Base-by-base conservation (phyloP, 495 filamentous ascomycete genomes). In the Apiosordaria backusii region DNA sequence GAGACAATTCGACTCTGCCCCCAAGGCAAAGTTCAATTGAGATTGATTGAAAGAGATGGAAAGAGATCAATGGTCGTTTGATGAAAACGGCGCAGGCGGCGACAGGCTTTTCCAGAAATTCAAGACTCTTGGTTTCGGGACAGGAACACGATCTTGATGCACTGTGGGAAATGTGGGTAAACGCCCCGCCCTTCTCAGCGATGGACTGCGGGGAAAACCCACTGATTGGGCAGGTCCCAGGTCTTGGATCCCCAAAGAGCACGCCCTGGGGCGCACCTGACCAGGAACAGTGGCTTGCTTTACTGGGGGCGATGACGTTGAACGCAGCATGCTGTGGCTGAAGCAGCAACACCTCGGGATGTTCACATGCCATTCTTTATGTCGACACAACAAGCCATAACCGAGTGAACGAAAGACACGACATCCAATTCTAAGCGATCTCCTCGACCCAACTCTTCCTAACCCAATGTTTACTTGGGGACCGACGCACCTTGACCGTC, bases 301-400 rank as follows among this genome's bases (percentile, higher is more conserved):
- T n/a, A 21, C 24, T 60, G 24, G 26, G 4, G 57, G 9, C 55
- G 57, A 64, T 69, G 63, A 66, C 67, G 63, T 65, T 52, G 35
- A 54, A 13, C 57, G 50, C 23, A 55, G 57, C 16, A 23, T 19
- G n/a, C 60, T 70, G 68, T 70, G 68, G 68, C 68, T 70, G 61
- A 35, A 57, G n/a, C 55, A 59, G 52, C 52, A n/a, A 23, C 52
- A 55, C 63, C 63, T 65, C 64, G 64, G 67, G 64, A 64, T 64
- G 22, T 69, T 69, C 67, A 69, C 67, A 69, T 69, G 67, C 60
- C 61, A 70, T 60, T 52, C n/a, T 50, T 50, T 24, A 16, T 22
- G 59, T 24, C 59, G 57, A 55, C 35, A 21, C 22, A 45, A 18
- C 26, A 27, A 27, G 59, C 15, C 26, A 27, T 24, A 24, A n/a